These are phyloP conservation scores for Debaryomycetaceae sp. DNA, from an alignment of 1,139 yeast species.

Conservation along the genomic window DNA sequence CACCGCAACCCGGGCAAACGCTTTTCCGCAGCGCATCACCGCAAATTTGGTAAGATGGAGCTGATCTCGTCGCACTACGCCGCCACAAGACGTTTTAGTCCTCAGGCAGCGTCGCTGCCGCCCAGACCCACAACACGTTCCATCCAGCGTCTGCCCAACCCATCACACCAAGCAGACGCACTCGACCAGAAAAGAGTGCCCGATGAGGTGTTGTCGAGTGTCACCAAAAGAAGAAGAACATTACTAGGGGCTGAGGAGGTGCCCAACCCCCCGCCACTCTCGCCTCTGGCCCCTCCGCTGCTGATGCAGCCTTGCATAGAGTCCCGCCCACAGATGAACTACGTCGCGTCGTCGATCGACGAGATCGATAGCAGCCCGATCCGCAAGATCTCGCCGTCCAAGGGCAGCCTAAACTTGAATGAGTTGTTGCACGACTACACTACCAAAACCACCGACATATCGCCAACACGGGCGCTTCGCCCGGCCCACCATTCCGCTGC, in stretches of 20 bases:
- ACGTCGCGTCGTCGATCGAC: constrained; percentile 3
- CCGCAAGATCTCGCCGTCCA: constrained; percentile 35
- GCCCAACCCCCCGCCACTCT: constrained; percentile 6
- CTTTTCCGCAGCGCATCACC: constrained; percentile 31
- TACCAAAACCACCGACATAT: constrained; percentile 11
- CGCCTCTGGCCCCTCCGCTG: no score
- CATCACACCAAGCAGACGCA: neutral
- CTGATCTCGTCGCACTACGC: constrained; percentile 40
- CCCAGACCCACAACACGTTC: constrained; percentile 4
- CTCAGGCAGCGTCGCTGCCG: neutral
- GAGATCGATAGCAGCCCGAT: constrained; percentile 15
- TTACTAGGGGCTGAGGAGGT: constrained; percentile 31
- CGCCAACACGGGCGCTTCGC: constrained; percentile 2
- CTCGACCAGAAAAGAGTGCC: constrained; percentile 8
- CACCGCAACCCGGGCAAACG: constrained; percentile 28
- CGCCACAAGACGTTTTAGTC: constrained; percentile 10
- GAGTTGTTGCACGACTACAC: constrained; percentile 20
- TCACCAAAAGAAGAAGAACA: constrained; percentile 30
- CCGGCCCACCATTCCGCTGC: neutral
- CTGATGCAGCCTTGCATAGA: constrained; percentile 2
- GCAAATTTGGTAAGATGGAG: constrained; percentile 37
- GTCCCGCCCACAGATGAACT: constrained; percentile 2
- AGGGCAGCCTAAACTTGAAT: constrained; percentile 36
- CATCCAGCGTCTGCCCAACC: constrained; percentile 7
- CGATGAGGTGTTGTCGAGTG: constrained; percentile 12